These are phyloP conservation scores for Epipyxis sp. DNA, from an alignment of 108 stramenopile genomes.

Conservation along the genomic window DNA sequence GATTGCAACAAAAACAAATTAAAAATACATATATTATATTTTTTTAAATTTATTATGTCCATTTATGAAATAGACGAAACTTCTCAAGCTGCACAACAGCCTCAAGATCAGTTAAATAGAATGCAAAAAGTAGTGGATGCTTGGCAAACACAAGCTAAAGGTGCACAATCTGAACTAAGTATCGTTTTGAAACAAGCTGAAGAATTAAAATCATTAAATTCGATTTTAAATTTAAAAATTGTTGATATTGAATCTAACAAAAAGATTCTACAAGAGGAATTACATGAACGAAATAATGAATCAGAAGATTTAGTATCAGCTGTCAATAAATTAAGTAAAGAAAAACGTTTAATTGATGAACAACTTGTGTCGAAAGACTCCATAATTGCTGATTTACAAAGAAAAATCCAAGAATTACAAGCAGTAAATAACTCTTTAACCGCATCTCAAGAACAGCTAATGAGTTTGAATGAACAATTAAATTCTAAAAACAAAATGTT, in stretches of 20 bases:
- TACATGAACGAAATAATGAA: not conserved
- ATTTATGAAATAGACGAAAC: too few relatives aligned
- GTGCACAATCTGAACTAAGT: constrained; percentile 30
- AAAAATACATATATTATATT: too few relatives aligned
- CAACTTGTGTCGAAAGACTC: too few relatives aligned
- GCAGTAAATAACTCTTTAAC: not conserved
- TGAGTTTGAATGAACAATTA: not conserved
- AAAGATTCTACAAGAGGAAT: not conserved
- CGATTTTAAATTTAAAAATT: not conserved
- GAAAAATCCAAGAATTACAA: not conserved
- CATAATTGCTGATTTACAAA: too few relatives aligned
- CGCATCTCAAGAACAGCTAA: not conserved
- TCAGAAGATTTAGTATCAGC: not conserved
- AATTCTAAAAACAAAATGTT: not conserved
- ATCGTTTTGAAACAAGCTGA: constrained; percentile 11
- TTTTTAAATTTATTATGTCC: too few relatives aligned
- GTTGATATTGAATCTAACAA: not conserved
- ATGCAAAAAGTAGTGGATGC: constrained; percentile 33
- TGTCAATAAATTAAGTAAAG: not conserved
- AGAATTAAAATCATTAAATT: constrained; percentile 12
- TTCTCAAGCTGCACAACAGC: constrained; percentile 20
- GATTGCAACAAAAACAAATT: too few relatives aligned
- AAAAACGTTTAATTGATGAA: not conserved
- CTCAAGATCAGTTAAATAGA: constrained; percentile 16
- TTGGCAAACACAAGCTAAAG: constrained; percentile 41